These are phyloP conservation scores for Echinosophora koreensis DNA, from an alignment of 306 rosid species.

Conservation along the genomic window DNA sequence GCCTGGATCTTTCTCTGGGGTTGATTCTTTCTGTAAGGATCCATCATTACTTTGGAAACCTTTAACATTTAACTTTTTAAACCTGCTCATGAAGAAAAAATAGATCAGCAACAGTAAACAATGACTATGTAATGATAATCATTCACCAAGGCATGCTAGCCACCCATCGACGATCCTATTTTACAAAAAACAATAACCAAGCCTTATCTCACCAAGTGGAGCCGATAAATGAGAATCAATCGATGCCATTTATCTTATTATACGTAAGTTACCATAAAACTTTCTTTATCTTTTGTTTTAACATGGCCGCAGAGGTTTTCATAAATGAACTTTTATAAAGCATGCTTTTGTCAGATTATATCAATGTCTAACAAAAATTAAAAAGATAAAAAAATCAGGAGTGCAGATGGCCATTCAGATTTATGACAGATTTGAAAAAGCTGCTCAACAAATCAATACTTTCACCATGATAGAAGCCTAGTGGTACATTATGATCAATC, in stretches of 20 bases:
- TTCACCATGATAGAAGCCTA: slow-evolving; percentile 21
- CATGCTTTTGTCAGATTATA: neutral
- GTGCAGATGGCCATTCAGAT: neutral
- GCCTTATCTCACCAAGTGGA: slow-evolving; percentile 15
- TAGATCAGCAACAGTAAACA: slow-evolving; percentile 42
- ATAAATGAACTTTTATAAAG: neutral
- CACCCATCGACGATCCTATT: slow-evolving; percentile 22
- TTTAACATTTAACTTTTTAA: slow-evolving; percentile 60
- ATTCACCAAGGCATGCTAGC: slow-evolving; percentile 41
- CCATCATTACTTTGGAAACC: slow-evolving; percentile 59
- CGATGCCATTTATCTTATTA: slow-evolving; percentile 25
- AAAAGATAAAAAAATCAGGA: neutral
- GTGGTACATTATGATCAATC: neutral
- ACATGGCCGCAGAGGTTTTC: slow-evolving; percentile 14
- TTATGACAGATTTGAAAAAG: neutral
- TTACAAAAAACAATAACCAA: neutral
- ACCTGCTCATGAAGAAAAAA: slow-evolving; percentile 58
- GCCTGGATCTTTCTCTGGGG: slow-evolving; percentile 62
- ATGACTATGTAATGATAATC: slow-evolving; percentile 37
- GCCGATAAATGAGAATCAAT: slow-evolving; percentile 20
- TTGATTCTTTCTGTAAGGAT: slow-evolving; percentile 61
- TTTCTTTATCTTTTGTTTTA: neutral
- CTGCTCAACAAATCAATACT: slow-evolving; percentile 22
- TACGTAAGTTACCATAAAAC: slow-evolving; percentile 4
- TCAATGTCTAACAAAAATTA: neutral